Percentiles rank a stretch among this genome's conserved stretches.
Evolutionary conservation across 208 protist species (phyloP).

Genomic region (Phytomonas francai): DNA sequence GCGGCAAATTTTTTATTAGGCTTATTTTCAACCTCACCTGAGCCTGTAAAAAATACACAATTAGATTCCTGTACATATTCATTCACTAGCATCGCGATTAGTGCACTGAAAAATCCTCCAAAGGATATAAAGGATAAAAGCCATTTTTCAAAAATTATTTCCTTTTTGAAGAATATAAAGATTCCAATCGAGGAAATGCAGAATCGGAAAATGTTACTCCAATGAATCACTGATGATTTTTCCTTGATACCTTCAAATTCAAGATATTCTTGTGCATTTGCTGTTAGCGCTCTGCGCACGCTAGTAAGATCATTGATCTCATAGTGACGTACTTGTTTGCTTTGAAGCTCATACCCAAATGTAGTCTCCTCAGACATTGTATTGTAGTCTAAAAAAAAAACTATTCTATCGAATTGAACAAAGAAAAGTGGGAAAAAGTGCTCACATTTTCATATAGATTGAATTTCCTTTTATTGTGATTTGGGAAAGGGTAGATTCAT

Average conservation of each 20-base stretch:
- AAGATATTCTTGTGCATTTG: constrained; percentile 52
- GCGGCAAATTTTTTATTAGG: neutral
- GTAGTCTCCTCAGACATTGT: constrained; percentile 16
- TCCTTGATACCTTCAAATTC: constrained; percentile 27
- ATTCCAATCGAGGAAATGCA: neutral
- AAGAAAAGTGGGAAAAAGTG: constrained; percentile 5
- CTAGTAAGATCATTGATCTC: constrained; percentile 29
- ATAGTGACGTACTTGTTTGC: constrained; percentile 56
- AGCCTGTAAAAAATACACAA: constrained; percentile 11
- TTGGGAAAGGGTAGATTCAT: neutral
- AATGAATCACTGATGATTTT: constrained; percentile 8
- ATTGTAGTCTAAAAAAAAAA: neutral
- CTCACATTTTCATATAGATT: neutral
- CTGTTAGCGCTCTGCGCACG: constrained; percentile 24
- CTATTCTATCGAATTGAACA: constrained; percentile 5
- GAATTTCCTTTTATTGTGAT: constrained; percentile 7
- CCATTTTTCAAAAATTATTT: neutral
- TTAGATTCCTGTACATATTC: neutral
- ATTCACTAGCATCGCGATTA: constrained; percentile 3
- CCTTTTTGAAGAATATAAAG: neutral
- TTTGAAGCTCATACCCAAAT: constrained; percentile 68
- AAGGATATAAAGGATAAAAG: neutral
- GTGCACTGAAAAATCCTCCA: neutral
- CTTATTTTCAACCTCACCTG: constrained; percentile 10
- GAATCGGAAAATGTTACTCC: neutral